Evolutionary conservation across 2,329 filamentous ascomycete species (phyloP), one percentile per base, ranked within the genome.

Genomic region (Fusarium sarcochroum): DNA sequence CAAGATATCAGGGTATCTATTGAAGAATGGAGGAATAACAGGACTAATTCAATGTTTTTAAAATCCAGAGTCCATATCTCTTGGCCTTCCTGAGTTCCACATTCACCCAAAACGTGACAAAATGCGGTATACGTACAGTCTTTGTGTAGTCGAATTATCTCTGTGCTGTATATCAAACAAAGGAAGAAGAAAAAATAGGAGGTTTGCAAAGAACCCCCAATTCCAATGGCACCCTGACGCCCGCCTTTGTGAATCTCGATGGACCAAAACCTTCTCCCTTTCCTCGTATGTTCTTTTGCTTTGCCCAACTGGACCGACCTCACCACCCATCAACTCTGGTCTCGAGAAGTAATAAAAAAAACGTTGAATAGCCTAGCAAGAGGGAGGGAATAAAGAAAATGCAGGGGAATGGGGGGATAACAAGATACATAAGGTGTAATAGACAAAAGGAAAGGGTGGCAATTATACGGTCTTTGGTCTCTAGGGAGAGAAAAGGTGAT

Each of bases 211-310:
- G 42, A 61, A 66, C 66, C 50, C 35, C 54, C 46, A 53, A 65
- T 72, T 59, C 58, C 71, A 69, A 65, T 71, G 58, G 69, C 71
- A 71, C 71, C 71, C 68, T 69, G 71, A 73, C 71, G 71, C 71
- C 71, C 67, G 59, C 68, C 62, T 67, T 53, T 69, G 71, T 69
- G 61, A 65, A 71, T 65, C 54, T 68, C 63, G 60, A 52, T 69
- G 64, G 66, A 70, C 64, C 71, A 68, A 62, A 67, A 44, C 35
- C 47, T 35, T 65, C 61, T 64, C 66, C 42, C 58, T 45, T 55
- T 61, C 50, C 48, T 30, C 53, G 42, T 58, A 55, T 69, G 54
- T 66, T 62, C 60, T 65, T 59, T 61, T 58, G 58, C 49, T 63
- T 44, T 52, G 61, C 67, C 61, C 58, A 73, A 54, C 20, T 44